Evolutionary conservation across 345 rosid species (phyloP), one percentile per base, ranked within the genome.

Genomic region (Raphanus raphanistrum): DNA sequence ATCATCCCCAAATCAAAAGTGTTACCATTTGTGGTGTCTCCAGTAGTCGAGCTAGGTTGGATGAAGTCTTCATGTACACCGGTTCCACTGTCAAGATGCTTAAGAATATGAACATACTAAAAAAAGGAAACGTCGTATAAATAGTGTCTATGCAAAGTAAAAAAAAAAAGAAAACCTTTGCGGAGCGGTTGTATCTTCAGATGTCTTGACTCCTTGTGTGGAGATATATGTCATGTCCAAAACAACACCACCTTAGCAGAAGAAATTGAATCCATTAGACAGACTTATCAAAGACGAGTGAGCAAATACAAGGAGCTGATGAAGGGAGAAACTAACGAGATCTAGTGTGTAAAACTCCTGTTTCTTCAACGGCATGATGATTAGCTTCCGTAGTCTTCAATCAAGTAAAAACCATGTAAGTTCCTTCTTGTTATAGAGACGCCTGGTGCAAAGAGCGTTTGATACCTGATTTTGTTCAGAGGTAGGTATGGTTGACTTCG

Each of bases 401-500:
- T 59, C 72, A 80, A 63, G 55, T 11, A 75, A 69, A 70, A 21
- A 21, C 21, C 21, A 21, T 54, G 57, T n/a, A 70, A 25, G 36
- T 64, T 78, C 11, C 10, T 31, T 72, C 29, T 71, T 57, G 41
- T 32, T 21, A 65, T 31, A 43, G 38, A 54, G 62, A 72, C 33
- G 71, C 61, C 41, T 38, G 6, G 65, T 10, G 26, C 29, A 32
- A 60, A 2, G 57, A n/a, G 28, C 10, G 59, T 15, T 70, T 38
- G 55, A 21, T 80, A 83, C 85, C 85, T 76, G 79, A 38, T 80
- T 74, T 25, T 59, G 63, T 66, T 76, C 75, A 66, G 63, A 57
- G 50, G 70, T 72, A 13, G 79, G 68, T 73, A 63, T 29, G 59
- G 68, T 43, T 61, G 63, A 71, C 38, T 75, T 58, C 26, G 69